Percentiles rank a stretch among this genome's conserved stretches.
Evolutionary conservation across 2,329 filamentous ascomycete genomes (phyloP).

Genomic region (Arthroderma uncinatum): DNA sequence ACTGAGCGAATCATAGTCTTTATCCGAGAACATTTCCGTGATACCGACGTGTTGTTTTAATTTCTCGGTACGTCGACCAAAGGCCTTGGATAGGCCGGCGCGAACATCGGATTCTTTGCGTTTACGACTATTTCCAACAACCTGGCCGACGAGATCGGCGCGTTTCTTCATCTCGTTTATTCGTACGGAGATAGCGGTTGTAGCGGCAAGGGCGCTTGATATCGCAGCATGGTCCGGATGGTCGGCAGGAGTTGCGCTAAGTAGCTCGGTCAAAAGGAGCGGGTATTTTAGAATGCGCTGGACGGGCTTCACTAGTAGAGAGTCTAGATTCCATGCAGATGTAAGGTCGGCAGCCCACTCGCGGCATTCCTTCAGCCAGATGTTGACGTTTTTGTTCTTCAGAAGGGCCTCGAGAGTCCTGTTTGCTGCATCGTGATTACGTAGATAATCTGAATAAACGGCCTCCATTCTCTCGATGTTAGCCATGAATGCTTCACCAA

Average conservation of each 20-base stretch:
- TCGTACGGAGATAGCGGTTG: slow-evolving; percentile 48
- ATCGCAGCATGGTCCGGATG: slow-evolving; percentile 72
- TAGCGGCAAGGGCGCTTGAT: slow-evolving; percentile 60
- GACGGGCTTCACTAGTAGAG: slow-evolving; percentile 92
- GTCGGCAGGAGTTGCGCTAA: slow-evolving; percentile 65
- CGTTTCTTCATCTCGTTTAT: slow-evolving; percentile 97
- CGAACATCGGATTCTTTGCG: slow-evolving; percentile 81
- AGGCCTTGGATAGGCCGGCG: slow-evolving; percentile 73
- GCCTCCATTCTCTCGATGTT: slow-evolving; percentile 51
- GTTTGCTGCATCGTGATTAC: slow-evolving; percentile 54
- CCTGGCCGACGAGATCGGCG: slow-evolving; percentile 81
- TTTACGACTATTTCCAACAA: slow-evolving; percentile 61
- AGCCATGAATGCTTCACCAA: slow-evolving; percentile 49
- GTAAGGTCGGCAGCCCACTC: slow-evolving; percentile 87
- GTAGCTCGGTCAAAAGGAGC: slow-evolving; percentile 66
- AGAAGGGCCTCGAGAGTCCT: slow-evolving; percentile 45
- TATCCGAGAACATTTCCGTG: slow-evolving; percentile 61
- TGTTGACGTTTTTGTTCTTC: slow-evolving; percentile 45
- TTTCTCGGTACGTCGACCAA: slow-evolving; percentile 80
- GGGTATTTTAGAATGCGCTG: slow-evolving; percentile 92
- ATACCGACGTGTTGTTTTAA: slow-evolving; percentile 59
- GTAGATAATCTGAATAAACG: slow-evolving; percentile 54
- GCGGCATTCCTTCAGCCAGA: slow-evolving; percentile 91
- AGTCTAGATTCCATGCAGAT: slow-evolving; percentile 86
- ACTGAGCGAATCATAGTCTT: slow-evolving; percentile 65